These are phyloP conservation scores for Colletotrichum aenigma DNA, from an alignment of 2,329 filamentous ascomycete species.

Conservation along the genomic window DNA sequence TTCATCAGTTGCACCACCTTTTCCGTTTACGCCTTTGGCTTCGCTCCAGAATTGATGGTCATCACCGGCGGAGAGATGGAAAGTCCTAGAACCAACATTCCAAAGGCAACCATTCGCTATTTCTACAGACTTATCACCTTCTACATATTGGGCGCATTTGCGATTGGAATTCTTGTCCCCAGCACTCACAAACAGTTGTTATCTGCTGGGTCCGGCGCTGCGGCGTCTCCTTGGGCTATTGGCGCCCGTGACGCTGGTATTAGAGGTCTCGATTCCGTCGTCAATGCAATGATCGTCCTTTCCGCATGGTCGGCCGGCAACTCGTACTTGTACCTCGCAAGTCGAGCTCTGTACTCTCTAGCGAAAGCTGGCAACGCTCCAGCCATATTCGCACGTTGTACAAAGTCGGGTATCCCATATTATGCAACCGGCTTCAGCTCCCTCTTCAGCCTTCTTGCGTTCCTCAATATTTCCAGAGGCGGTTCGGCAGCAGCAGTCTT, in stretches of 20 bases:
- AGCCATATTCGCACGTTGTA: constrained; percentile 27
- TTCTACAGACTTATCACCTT: constrained; percentile 34
- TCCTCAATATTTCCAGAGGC: constrained; percentile 60
- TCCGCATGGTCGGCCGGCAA: constrained; percentile 56
- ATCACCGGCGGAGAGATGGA: constrained; percentile 26
- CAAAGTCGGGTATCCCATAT: constrained; percentile 40
- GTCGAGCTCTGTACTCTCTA: constrained; percentile 58
- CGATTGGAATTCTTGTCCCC: constrained; percentile 56
- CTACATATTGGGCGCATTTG: constrained; percentile 54
- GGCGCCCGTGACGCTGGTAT: constrained; percentile 56
- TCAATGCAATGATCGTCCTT: constrained; percentile 58
- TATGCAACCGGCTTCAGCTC: constrained; percentile 52
- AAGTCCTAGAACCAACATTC: constrained; percentile 49
- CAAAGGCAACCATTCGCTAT: constrained; percentile 24
- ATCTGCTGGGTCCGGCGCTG: constrained; percentile 27
- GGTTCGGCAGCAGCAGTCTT: constrained; percentile 56
- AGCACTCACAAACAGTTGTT: constrained; percentile 51
- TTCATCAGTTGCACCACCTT: constrained; percentile 22
- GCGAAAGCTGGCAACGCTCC: constrained; percentile 57
- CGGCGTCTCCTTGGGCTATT: constrained; percentile 52
- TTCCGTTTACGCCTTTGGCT: constrained; percentile 24
- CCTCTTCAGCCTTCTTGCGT: constrained; percentile 64
- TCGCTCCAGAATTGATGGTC: constrained; percentile 20
- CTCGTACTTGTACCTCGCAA: constrained; percentile 58
- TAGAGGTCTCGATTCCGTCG: constrained; percentile 54